Percentiles rank a stretch among this genome's conserved stretches.
phyloP scores from a whole-genome alignment of 305 asterid genomes.

The Andrographis paniculata region DNA sequence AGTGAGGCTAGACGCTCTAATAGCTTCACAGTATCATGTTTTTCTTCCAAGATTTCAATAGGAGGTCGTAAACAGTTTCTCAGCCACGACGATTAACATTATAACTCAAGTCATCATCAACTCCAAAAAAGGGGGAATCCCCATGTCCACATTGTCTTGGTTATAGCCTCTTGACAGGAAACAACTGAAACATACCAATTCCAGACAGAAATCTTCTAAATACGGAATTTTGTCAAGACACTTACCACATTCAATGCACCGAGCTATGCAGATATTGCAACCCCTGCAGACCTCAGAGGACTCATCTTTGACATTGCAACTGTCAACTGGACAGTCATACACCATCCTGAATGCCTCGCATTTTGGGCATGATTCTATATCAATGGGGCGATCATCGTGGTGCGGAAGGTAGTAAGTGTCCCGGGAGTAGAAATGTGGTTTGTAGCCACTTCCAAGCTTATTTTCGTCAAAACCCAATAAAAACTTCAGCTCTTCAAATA shows the following conservation, averaged over 20 bases:
- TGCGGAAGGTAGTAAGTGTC: slow-evolving; percentile 33
- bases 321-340: slow-evolving; percentile 53
- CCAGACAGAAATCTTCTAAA: slow-evolving; percentile 52
- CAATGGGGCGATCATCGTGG: slow-evolving; percentile 53
- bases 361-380: slow-evolving; percentile 49
- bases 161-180: slow-evolving; percentile 19
- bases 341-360: slow-evolving; percentile 47
- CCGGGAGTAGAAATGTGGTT: slow-evolving; percentile 44
- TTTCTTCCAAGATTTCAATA: no score
- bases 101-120: slow-evolving; percentile 3
- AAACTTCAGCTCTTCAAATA: slow-evolving; percentile 33
- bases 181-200: slow-evolving; percentile 46
- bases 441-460: slow-evolving; percentile 18
- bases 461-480: slow-evolving; percentile 26
- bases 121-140: slow-evolving; percentile 7
- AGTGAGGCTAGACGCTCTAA: slow-evolving; percentile 2
- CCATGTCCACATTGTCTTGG: slow-evolving; percentile 19
- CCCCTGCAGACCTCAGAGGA: slow-evolving; percentile 39
- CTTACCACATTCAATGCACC: slow-evolving; percentile 58
- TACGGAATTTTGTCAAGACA: slow-evolving; percentile 39
- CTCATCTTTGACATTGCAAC: slow-evolving; percentile 35
- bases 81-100: slow-evolving; percentile 14
- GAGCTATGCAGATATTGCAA: slow-evolving; percentile 43
- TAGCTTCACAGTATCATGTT: not conserved
- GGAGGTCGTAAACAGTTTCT: slow-evolving; percentile 1